Percentiles rank a stretch among this genome's conserved stretches.
Conservation (phyloP, 305 asterid genomes). For the Stenogyne calaminthoides region DNA sequence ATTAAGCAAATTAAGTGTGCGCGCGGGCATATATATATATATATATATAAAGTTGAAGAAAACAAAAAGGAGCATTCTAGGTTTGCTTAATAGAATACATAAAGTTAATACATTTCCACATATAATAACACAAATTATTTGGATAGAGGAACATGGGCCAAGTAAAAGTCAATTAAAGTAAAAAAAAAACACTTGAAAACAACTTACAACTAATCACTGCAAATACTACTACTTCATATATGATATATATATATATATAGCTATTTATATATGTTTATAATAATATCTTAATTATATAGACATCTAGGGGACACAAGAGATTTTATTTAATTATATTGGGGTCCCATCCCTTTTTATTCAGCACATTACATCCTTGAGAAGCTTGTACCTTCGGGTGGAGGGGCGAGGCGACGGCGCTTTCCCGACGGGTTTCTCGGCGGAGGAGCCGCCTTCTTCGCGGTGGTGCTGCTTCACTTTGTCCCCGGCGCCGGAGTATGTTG, state of each 20-base stretch:
- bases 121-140: constrained; percentile 9
- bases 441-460: constrained; percentile 43
- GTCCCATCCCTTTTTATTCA: constrained; percentile 24
- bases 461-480: constrained; percentile 60
- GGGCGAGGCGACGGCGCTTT: constrained; percentile 78
- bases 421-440: constrained; percentile 45
- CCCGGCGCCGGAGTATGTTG: constrained; percentile 55
- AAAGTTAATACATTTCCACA: not conserved
- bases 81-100: not conserved
- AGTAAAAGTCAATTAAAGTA: constrained; percentile 28
- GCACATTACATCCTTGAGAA: constrained; percentile 97
- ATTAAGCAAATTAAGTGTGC: not conserved
- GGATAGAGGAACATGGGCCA: constrained; percentile 25
- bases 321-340: not conserved
- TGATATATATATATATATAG: too few relatives aligned
- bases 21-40: too few relatives aligned
- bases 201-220: constrained; percentile 40
- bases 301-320: constrained; percentile 1
- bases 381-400: constrained; percentile 84
- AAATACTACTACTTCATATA: constrained; percentile 17
- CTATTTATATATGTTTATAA: not conserved
- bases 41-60: not conserved
- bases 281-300: constrained; percentile 11
- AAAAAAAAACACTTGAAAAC: constrained; percentile 35
- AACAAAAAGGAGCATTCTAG: constrained; percentile 10